Evolutionary conservation across 371 early-diverging fungal genomes (phyloP).

Genomic region (Mortierella sp.): DNA sequence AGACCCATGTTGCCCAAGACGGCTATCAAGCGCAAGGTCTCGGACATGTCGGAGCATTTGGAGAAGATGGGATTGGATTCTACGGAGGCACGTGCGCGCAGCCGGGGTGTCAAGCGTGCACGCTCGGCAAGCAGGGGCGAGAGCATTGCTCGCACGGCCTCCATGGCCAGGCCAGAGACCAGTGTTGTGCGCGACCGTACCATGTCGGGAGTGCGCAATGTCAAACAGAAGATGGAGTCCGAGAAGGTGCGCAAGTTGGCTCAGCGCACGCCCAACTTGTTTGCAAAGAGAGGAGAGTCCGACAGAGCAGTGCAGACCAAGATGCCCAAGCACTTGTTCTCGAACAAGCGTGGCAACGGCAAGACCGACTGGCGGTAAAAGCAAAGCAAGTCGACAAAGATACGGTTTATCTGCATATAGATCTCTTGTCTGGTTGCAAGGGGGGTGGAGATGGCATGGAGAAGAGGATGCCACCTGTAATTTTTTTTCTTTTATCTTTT

Average conservation of each 20-base stretch:
- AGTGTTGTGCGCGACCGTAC: slow-evolving; percentile 71
- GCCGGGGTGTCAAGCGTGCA: slow-evolving; percentile 74
- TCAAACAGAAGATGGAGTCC: slow-evolving; percentile 75
- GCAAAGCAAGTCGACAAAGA: too few relatives aligned
- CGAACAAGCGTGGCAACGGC: slow-evolving; percentile 90
- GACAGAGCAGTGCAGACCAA: slow-evolving; percentile 90
- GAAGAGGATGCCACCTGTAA: too few relatives aligned
- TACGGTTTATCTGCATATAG: too few relatives aligned
- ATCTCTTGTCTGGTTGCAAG: too few relatives aligned
- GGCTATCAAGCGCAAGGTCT: slow-evolving; percentile 68
- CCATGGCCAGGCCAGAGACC: slow-evolving; percentile 49
- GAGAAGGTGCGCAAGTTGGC: slow-evolving; percentile 80
- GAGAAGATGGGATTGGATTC: slow-evolving; percentile 61
- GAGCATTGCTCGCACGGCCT: slow-evolving; percentile 61
- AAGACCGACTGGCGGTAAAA: slow-evolving; percentile 87
- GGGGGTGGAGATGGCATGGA: too few relatives aligned
- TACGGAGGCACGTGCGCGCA: slow-evolving; percentile 65
- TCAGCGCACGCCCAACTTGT: slow-evolving; percentile 78
- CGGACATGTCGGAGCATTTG: slow-evolving; percentile 65
- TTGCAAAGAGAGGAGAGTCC: slow-evolving; percentile 92
- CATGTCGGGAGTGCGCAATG: slow-evolving; percentile 82
- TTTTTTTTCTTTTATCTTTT: too few relatives aligned
- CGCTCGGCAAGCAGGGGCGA: slow-evolving; percentile 78
- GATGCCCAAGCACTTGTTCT: slow-evolving; percentile 98
- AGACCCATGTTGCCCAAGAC: slow-evolving; percentile 61